Conservation (phyloP, 306 rosid genomes). For the Cucurbita argyrosperma region DNA sequence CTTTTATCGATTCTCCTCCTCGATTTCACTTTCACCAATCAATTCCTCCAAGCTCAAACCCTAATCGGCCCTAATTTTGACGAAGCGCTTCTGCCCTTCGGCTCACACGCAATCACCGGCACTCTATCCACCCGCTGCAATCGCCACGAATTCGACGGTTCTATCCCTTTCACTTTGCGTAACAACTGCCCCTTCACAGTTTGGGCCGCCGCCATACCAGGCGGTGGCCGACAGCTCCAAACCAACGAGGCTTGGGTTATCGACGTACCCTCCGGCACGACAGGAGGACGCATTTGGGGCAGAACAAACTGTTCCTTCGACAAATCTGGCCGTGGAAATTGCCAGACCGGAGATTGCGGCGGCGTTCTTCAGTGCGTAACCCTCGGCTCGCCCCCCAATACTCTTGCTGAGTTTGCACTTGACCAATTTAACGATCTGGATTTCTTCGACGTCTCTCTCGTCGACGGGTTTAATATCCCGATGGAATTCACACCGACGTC, state of each 20-base stretch:
- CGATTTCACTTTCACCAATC: not conserved
- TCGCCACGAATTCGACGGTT: not conserved
- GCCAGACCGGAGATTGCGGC: conserved; percentile 18
- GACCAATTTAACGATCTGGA: conserved; percentile 6
- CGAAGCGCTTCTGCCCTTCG: not conserved
- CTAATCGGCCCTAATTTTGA: not conserved
- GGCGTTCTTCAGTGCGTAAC: conserved; percentile 8
- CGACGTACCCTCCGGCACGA: conserved; percentile 2
- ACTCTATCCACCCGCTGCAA: not conserved
- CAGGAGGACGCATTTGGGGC: conserved; percentile 6
- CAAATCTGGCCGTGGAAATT: not conserved
- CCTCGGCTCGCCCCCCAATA: conserved; percentile 14
- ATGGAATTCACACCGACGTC: conserved; percentile 19
- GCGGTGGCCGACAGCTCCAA: conserved; percentile 13
- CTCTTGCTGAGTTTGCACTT: conserved; percentile 10
- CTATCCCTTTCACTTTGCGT: not conserved
- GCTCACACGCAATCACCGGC: not conserved
- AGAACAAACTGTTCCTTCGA: conserved; percentile 16
- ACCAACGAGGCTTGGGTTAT: conserved; percentile 5
- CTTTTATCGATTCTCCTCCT: not conserved
- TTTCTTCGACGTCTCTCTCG: conserved; percentile 15
- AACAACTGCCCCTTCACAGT: conserved; percentile 11
- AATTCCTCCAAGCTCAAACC: not conserved
- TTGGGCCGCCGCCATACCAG: conserved; percentile 19
- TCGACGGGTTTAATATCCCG: conserved; percentile 23